Evolutionary conservation across 2,329 filamentous ascomycete genomes (phyloP).

Genomic region (Cladophialophora psammophila): DNA sequence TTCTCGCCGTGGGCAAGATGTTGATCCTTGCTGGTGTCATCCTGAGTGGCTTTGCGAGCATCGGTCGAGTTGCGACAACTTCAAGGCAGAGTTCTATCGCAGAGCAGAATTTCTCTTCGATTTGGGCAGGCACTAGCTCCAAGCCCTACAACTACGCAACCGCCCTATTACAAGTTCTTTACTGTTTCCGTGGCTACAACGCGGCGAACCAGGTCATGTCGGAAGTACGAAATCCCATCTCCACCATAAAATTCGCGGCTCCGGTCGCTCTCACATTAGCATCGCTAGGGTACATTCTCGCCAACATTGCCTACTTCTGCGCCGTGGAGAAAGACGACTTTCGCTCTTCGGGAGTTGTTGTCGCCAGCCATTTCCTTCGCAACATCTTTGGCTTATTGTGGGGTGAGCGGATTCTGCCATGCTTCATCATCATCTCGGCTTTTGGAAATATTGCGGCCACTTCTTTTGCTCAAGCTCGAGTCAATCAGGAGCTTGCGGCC

Average conservation of each 20-base stretch:
- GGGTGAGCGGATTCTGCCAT: slow-evolving; percentile 53
- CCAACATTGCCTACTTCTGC: slow-evolving; percentile 66
- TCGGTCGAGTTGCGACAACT: slow-evolving; percentile 19
- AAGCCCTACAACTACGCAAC: slow-evolving; percentile 50
- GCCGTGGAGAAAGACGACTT: slow-evolving; percentile 65
- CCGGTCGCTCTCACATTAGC: slow-evolving; percentile 62
- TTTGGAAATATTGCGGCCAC: slow-evolving; percentile 66
- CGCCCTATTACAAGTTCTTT: slow-evolving; percentile 60
- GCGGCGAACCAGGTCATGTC: slow-evolving; percentile 65
- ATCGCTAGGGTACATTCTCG: slow-evolving; percentile 63
- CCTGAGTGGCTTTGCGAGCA: slow-evolving; percentile 52
- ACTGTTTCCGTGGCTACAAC: slow-evolving; percentile 63
- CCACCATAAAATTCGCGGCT: slow-evolving; percentile 64
- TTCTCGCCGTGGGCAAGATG: slow-evolving; percentile 59
- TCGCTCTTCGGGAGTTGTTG: slow-evolving; percentile 60
- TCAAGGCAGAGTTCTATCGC: slow-evolving; percentile 10
- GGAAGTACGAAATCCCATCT: slow-evolving; percentile 63
- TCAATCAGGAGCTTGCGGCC: slow-evolving; percentile 70
- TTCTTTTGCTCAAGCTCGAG: slow-evolving; percentile 61
- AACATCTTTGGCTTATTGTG: slow-evolving; percentile 59
- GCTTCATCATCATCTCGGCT: slow-evolving; percentile 60
- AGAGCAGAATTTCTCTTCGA: slow-evolving; percentile 42
- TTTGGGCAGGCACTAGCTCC: slow-evolving; percentile 47
- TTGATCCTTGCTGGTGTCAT: slow-evolving; percentile 58
- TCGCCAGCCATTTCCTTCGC: slow-evolving; percentile 65